Conservation (phyloP, 139 green algal genomes). For the Micromonas commoda region DNA sequence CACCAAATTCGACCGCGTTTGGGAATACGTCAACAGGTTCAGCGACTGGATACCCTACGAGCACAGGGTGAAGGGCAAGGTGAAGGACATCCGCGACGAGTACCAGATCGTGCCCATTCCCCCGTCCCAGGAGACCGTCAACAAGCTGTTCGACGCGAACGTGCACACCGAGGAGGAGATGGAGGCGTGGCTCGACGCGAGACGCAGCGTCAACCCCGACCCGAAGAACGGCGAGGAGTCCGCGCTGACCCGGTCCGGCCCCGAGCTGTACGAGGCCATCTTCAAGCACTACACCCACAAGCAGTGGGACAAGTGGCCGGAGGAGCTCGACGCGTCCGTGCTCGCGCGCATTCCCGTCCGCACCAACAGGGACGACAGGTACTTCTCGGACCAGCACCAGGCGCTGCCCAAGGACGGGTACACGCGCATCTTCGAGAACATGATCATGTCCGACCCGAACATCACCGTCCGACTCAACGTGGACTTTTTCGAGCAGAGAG, state of each 20-base stretch:
- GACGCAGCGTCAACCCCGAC: constrained; percentile 22
- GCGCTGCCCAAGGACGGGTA: constrained; percentile 33
- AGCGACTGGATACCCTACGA: constrained; percentile 39
- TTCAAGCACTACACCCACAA: constrained; percentile 44
- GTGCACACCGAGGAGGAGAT: constrained; percentile 35
- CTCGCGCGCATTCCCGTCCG: constrained; percentile 30
- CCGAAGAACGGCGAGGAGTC: constrained; percentile 37
- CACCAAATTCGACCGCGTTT: constrained; percentile 33
- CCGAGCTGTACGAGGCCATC: constrained; percentile 31
- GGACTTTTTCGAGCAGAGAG: constrained; percentile 35
- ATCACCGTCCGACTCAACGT: constrained; percentile 30
- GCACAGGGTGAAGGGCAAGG: constrained; percentile 32
- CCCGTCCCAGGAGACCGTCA: constrained; percentile 29
- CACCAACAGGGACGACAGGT: constrained; percentile 33
- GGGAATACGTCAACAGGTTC: constrained; percentile 38
- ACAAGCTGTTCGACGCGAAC: constrained; percentile 31
- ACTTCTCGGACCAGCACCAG: constrained; percentile 34
- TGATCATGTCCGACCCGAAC: constrained; percentile 25
- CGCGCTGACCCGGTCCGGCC: constrained; percentile 25
- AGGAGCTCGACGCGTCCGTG: constrained; percentile 39
- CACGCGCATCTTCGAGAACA: constrained; percentile 41
- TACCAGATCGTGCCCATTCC: constrained; percentile 31
- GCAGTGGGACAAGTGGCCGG: constrained; percentile 41
- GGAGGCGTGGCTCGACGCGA: constrained; percentile 29
- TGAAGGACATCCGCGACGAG: neutral